Evolutionary conservation across 1,139 yeast genomes (phyloP).

Genomic region (Saccharomycopsis hybrid): DNA sequence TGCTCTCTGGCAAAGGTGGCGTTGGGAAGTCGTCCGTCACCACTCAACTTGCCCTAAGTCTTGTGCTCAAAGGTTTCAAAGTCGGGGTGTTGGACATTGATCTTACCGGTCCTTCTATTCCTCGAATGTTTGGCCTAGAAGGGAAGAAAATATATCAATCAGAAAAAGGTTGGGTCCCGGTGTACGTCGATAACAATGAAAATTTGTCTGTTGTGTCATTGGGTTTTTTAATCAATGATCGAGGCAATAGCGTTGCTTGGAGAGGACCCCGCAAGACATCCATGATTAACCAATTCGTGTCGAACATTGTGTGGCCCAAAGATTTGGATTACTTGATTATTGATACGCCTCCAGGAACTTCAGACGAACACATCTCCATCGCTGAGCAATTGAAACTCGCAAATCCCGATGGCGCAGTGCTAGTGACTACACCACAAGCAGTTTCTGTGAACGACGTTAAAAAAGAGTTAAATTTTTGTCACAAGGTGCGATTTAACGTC

Average conservation of each 20-base stretch:
- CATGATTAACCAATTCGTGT: constrained; percentile 88
- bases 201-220: constrained; percentile 67
- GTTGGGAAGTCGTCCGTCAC: constrained; percentile 97
- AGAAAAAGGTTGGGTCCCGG: constrained; percentile 89
- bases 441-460: constrained; percentile 91
- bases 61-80: constrained; percentile 61
- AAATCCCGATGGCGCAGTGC: constrained; percentile 83
- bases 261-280: constrained; percentile 98
- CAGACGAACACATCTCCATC: constrained; percentile 95
- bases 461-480: constrained; percentile 89
- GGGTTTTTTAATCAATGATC: constrained; percentile 78
- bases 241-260: constrained; percentile 95
- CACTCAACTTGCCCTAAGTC: constrained; percentile 79
- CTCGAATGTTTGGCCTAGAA: constrained; percentile 94
- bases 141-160: constrained; percentile 74
- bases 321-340: constrained; percentile 73
- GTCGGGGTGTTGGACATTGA: constrained; percentile 96
- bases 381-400: constrained; percentile 83
- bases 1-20: constrained; percentile 94
- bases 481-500: constrained; percentile 72
- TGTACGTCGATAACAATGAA: constrained; percentile 33
- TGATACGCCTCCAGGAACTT: constrained; percentile 98
- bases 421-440: constrained; percentile 95
- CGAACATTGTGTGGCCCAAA: constrained; percentile 87
- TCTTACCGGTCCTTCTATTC: constrained; percentile 93